Conservation (phyloP, 495 filamentous ascomycete genomes). For the Tetracladium marchalianum region DNA sequence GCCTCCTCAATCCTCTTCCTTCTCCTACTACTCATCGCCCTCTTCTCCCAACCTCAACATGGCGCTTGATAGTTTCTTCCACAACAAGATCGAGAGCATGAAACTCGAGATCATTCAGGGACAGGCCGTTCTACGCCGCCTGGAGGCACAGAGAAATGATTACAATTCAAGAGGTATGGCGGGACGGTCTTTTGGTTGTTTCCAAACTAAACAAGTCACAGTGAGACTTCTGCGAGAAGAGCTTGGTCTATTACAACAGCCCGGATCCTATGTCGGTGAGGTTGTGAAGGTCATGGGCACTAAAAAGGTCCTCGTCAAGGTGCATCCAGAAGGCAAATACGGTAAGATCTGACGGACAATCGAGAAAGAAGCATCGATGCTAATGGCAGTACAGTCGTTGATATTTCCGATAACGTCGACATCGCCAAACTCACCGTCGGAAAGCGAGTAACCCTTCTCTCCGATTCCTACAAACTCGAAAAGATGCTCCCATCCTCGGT, state of each 20-base stretch:
- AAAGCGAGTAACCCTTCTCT: slow-evolving; percentile 93
- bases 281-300: slow-evolving; percentile 99
- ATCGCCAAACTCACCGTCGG: slow-evolving; percentile 91
- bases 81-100: slow-evolving; percentile 99
- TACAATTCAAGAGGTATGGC: slow-evolving; percentile 76
- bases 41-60: slow-evolving; percentile 51
- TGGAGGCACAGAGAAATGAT: slow-evolving; percentile 98
- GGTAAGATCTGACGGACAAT: slow-evolving; percentile 43
- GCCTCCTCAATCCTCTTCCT: background rate
- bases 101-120: slow-evolving; percentile 99
- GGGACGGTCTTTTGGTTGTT: background rate
- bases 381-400: slow-evolving; percentile 59
- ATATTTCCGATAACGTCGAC: slow-evolving; percentile 90
- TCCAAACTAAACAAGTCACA: slow-evolving; percentile 8
- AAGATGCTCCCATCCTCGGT: slow-evolving; percentile 97
- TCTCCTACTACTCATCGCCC: background rate
- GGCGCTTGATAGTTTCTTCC: slow-evolving; percentile 98
- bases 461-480: slow-evolving; percentile 94
- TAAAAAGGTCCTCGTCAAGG: slow-evolving; percentile 97
- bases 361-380: background rate
- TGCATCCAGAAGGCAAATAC: slow-evolving; percentile 99
- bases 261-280: slow-evolving; percentile 96
- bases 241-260: slow-evolving; percentile 90
- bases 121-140: slow-evolving; percentile 83
- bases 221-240: slow-evolving; percentile 94